These are phyloP conservation scores for Aspergillus panamensis DNA, from an alignment of 495 filamentous ascomycete genomes.

Conservation along the genomic window DNA sequence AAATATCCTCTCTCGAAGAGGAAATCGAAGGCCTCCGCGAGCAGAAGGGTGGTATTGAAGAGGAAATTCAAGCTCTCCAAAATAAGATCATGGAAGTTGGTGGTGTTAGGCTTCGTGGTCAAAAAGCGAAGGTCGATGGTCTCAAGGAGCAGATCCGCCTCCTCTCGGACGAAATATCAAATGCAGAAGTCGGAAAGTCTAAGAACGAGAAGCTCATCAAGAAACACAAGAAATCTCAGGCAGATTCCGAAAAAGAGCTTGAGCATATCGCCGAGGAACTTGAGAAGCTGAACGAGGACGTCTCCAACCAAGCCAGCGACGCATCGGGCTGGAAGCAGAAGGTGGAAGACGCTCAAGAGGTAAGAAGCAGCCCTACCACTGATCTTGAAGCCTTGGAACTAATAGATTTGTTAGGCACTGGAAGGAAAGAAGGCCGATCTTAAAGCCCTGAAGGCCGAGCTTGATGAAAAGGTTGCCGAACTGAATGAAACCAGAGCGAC, in stretches of 20 bases:
- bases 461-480: conserved; percentile 82
- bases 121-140: conserved; percentile 91
- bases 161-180: conserved; percentile 74
- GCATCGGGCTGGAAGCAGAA: conserved; percentile 67
- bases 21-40: conserved; percentile 76
- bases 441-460: conserved; percentile 70
- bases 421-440: conserved; percentile 79
- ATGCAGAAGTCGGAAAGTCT: conserved; percentile 75
- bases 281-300: conserved; percentile 69
- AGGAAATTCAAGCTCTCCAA: conserved; percentile 85
- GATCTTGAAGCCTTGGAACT: conserved; percentile 10
- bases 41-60: conserved; percentile 81
- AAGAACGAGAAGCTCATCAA: conserved; percentile 89
- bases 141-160: conserved; percentile 80
- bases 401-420: conserved; percentile 46
- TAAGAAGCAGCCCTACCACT: conserved; percentile 20
- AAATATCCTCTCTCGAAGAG: conserved; percentile 66
- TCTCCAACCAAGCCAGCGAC: conserved; percentile 68
- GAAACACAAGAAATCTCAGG: conserved; percentile 80
- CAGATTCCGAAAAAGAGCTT: conserved; percentile 72
- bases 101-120: conserved; percentile 83
- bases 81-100: conserved; percentile 98
- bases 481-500: conserved; percentile 84
- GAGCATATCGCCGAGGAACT: conserved; percentile 65
- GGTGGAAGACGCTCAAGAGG: conserved; percentile 82